Conservation (phyloP, 495 filamentous ascomycete genomes). For the Lasiosphaeris hirsuta region DNA sequence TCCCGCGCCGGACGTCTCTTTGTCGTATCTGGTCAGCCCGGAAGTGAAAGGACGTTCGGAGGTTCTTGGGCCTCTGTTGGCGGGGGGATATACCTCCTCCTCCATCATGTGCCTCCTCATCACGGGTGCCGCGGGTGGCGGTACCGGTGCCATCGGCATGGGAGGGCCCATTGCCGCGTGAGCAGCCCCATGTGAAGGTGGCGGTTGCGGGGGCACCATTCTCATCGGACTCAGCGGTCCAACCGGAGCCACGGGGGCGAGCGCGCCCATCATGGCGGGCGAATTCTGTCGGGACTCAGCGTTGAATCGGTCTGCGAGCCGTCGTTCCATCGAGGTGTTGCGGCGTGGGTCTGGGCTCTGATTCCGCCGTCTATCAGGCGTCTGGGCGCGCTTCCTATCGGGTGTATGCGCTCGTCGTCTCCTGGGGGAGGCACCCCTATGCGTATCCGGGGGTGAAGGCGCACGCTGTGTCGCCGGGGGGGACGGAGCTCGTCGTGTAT, state of each 20-base stretch:
- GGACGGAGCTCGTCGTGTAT: slow-evolving; percentile 8
- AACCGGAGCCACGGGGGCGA: slow-evolving; percentile 17
- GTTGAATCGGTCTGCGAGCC: slow-evolving; percentile 45
- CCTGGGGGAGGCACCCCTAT: slow-evolving; percentile 12
- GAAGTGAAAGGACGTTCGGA: slow-evolving; percentile 15
- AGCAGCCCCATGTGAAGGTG: slow-evolving; percentile 24
- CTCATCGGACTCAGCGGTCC: slow-evolving; percentile 21
- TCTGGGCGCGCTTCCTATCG: slow-evolving; percentile 21
- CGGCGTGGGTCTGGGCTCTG: slow-evolving; percentile 20
- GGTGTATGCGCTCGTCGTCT: slow-evolving; percentile 20
- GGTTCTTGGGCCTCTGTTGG: slow-evolving; percentile 16
- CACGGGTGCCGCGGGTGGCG: slow-evolving; percentile 28
- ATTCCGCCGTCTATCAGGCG: slow-evolving; percentile 23
- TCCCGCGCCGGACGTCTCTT: slow-evolving; percentile 13
- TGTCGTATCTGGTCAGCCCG: slow-evolving; percentile 11
- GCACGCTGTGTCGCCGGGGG: slow-evolving; percentile 1
- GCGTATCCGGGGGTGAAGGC: slow-evolving; percentile 8
- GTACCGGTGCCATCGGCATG: slow-evolving; percentile 30
- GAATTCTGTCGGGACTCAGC: slow-evolving; percentile 30
- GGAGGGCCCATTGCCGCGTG: slow-evolving; percentile 18
- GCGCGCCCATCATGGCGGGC: slow-evolving; percentile 11
- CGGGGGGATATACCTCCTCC: slow-evolving; percentile 35
- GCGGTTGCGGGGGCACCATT: slow-evolving; percentile 21
- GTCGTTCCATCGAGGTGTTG: slow-evolving; percentile 40
- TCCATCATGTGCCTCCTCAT: slow-evolving; percentile 40